Percentiles rank a stretch among this genome's conserved stretches.
phyloP scores from a whole-genome alignment of 73 alveolate species.

The Paramecium biaurelia region DNA sequence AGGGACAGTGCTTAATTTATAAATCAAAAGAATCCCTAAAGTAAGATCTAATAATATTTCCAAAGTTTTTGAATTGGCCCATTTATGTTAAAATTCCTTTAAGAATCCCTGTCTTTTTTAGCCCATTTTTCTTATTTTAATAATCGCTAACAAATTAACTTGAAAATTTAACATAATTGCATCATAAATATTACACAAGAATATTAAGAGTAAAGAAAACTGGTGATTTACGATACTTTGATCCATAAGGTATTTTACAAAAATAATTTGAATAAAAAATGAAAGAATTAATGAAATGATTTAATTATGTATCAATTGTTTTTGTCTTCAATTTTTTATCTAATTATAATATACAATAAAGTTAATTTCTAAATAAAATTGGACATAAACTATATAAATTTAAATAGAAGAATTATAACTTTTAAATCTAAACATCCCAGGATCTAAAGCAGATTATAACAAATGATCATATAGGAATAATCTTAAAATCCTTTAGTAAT shows the following conservation, averaged over 20 bases:
- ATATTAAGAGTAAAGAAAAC: background rate
- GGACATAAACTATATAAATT: background rate
- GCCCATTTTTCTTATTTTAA: background rate
- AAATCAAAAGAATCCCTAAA: conserved; percentile 8
- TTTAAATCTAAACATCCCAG: no score
- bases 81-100: background rate
- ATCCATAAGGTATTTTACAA: background rate
- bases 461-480: no score
- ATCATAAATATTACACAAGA: background rate
- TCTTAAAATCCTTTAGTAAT: no score
- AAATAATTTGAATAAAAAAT: background rate
- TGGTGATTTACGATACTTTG: background rate
- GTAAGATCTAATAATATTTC: background rate
- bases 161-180: background rate
- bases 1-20: background rate
- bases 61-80: background rate
- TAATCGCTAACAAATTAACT: background rate
- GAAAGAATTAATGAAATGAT: background rate
- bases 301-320: background rate
- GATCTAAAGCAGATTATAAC: no score
- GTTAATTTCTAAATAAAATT: background rate
- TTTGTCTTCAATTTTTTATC: background rate
- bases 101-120: conserved; percentile 13
- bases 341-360: background rate
- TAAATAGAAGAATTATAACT: background rate